Evolutionary conservation across 306 rosid species (phyloP).

Genomic region (Malus asiatica): DNA sequence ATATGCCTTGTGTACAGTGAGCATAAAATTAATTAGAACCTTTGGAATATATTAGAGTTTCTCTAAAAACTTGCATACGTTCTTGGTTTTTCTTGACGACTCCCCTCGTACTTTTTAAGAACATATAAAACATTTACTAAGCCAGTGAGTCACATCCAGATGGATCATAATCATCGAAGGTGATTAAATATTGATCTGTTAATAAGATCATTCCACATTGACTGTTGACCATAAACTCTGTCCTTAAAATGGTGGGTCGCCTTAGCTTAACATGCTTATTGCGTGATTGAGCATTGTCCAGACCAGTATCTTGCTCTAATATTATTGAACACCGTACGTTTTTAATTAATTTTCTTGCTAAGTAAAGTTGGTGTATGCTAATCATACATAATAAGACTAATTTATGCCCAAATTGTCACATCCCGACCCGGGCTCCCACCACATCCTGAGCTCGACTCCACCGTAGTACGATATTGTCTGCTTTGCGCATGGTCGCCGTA

Average conservation of each 20-base stretch:
- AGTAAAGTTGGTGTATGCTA: background rate
- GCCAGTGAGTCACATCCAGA: background rate
- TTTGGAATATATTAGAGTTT: background rate
- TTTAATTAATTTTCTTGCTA: too few species aligned
- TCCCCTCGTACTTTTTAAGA: background rate
- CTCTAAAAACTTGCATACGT: background rate
- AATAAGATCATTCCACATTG: background rate
- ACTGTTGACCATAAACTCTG: background rate
- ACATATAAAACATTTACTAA: background rate
- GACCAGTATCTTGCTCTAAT: background rate
- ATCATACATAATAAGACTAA: background rate
- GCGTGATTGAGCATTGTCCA: background rate
- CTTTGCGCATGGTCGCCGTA: too few species aligned
- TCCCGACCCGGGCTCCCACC: too few species aligned
- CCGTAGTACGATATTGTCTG: too few species aligned
- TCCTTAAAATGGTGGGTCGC: background rate
- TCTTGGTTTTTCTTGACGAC: background rate
- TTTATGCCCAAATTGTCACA: background rate
- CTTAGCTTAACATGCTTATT: background rate
- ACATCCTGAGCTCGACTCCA: too few species aligned
- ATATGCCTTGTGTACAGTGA: background rate
- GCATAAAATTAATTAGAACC: background rate
- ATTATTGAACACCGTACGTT: too few species aligned
- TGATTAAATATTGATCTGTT: background rate
- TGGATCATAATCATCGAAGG: background rate